These are phyloP conservation scores for Oryza officinalis DNA, from an alignment of 176 grass and related monocot genomes.

Conservation along the genomic window DNA sequence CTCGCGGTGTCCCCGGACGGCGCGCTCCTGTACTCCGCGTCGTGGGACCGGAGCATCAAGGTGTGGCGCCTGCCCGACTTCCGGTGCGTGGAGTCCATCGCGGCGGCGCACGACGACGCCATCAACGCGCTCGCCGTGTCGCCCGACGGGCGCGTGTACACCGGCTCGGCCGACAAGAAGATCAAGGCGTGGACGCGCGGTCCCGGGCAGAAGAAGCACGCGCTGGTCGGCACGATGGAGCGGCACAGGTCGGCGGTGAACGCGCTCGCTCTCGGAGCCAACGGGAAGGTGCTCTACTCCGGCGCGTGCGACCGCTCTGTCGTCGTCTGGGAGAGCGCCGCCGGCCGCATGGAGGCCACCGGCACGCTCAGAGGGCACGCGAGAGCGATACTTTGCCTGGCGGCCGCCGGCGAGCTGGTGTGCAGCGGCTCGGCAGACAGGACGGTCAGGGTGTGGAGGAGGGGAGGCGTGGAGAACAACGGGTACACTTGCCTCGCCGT, in stretches of 20 bases:
- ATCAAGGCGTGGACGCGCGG: constrained; percentile 49
- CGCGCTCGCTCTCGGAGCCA: constrained; percentile 51
- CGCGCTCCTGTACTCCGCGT: constrained; percentile 62
- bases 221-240: constrained; percentile 45
- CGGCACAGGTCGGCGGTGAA: constrained; percentile 62
- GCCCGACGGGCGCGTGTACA: constrained; percentile 57
- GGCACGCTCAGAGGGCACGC: constrained; percentile 57
- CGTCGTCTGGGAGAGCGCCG: constrained; percentile 57
- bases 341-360: constrained; percentile 29
- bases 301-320: constrained; percentile 64
- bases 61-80: constrained; percentile 47
- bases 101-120: constrained; percentile 57
- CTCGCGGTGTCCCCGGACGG: constrained; percentile 52
- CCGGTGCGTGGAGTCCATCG: constrained; percentile 57
- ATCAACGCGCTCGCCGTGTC: constrained; percentile 62
- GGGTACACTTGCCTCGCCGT: constrained; percentile 52
- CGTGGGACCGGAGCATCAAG: constrained; percentile 68
- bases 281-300: constrained; percentile 61
- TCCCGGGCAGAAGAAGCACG: constrained; percentile 24
- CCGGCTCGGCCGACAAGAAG: constrained; percentile 54
- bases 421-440: constrained; percentile 74
- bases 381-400: constrained; percentile 59
- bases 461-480: constrained; percentile 7
- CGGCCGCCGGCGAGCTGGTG: constrained; percentile 40
- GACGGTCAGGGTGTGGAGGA: constrained; percentile 67